These are phyloP conservation scores for Bryoerythrophyllum caledonicum DNA, from an alignment of 225 moss, liverwort and hornwort species.

Conservation along the genomic window DNA sequence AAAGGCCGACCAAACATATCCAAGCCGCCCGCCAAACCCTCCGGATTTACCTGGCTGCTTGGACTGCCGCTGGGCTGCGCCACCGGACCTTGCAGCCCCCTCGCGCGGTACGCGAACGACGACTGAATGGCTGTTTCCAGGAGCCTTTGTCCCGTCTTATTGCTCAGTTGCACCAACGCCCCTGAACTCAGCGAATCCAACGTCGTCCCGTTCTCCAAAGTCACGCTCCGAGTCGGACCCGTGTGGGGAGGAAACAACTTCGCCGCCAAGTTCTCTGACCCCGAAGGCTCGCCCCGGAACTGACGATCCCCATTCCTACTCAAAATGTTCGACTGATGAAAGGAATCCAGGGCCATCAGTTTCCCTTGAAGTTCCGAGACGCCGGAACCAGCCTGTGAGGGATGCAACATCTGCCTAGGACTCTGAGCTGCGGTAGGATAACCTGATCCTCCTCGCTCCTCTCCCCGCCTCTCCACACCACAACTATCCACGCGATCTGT, in stretches of 20 bases:
- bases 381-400: constrained; percentile 26
- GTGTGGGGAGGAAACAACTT: constrained; percentile 46
- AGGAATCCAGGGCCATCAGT: constrained; percentile 39
- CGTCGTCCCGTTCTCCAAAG: constrained; percentile 50
- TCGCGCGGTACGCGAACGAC: constrained; percentile 45
- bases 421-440: constrained; percentile 25
- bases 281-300: constrained; percentile 35
- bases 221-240: constrained; percentile 42
- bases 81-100: constrained; percentile 34
- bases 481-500: constrained; percentile 35
- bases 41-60: constrained; percentile 21
- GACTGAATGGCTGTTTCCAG: constrained; percentile 56
- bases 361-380: constrained; percentile 46
- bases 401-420: constrained; percentile 28
- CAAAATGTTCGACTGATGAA: constrained; percentile 35
- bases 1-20: constrained; percentile 34
- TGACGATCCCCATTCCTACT: constrained; percentile 38
- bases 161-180: constrained; percentile 54
- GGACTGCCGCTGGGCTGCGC: constrained; percentile 21
- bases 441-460: constrained; percentile 52
- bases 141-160: constrained; percentile 55
- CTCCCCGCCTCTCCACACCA: constrained; percentile 29
- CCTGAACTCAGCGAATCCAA: constrained; percentile 53
- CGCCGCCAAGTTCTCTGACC: constrained; percentile 36
- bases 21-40: constrained; percentile 26